These are phyloP conservation scores for Sporothrix phasma DNA, from an alignment of 2,329 filamentous ascomycete genomes.

Conservation along the genomic window DNA sequence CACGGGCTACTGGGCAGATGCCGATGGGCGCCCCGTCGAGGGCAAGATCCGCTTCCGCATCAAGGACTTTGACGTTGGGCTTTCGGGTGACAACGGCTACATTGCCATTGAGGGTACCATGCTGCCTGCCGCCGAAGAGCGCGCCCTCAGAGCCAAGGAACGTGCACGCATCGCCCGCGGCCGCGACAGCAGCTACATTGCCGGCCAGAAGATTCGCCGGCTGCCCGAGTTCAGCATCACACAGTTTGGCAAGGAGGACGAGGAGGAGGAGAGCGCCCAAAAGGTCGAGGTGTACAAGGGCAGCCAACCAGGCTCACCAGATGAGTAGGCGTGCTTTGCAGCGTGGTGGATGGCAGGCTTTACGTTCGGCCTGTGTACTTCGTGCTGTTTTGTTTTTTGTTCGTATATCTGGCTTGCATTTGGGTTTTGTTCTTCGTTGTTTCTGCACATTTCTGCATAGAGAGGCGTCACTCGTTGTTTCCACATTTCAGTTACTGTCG, in stretches of 20 bases:
- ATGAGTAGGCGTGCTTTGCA: neutral
- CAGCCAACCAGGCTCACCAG: constrained; percentile 25
- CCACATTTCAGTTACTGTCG: no score
- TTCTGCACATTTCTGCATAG: neutral
- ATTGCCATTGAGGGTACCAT: constrained; percentile 84
- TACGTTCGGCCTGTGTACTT: no score
- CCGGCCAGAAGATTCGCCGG: constrained; percentile 23
- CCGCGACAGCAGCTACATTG: constrained; percentile 27
- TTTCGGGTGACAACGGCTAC: constrained; percentile 66
- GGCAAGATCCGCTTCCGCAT: constrained; percentile 69
- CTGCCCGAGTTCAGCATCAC: constrained; percentile 49
- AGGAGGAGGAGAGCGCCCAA: constrained; percentile 32
- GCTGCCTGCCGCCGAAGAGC: constrained; percentile 58
- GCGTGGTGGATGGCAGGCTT: no score
- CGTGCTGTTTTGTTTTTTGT: neutral
- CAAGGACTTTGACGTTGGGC: constrained; percentile 71
- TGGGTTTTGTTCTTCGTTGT: neutral
- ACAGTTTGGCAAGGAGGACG: constrained; percentile 39
- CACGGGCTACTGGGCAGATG: constrained; percentile 68
- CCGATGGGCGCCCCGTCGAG: constrained; percentile 55
- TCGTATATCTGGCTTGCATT: neutral
- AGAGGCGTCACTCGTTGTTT: neutral
- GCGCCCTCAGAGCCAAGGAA: constrained; percentile 46
- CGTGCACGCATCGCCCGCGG: constrained; percentile 30
- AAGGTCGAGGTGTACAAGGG: constrained; percentile 27